Evolutionary conservation across 208 protist genomes (phyloP).

Genomic region (Acanthamoeba rhysodes): DNA sequence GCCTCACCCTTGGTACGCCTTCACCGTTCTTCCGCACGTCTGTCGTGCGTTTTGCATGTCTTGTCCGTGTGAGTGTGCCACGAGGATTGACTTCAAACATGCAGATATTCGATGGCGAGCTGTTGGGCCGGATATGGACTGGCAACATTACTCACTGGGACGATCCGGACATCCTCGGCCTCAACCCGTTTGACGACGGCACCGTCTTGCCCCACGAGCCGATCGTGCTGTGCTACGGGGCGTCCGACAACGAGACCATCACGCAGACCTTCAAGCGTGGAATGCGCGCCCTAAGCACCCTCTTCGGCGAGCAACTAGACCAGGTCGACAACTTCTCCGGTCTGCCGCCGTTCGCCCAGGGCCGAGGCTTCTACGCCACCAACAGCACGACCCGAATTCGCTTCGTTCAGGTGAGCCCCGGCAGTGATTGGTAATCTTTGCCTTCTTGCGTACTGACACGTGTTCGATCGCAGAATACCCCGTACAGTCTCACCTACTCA

Average conservation of each 20-base stretch:
- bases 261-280: background rate
- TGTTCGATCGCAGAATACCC: background rate
- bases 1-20: background rate
- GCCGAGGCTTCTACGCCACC: background rate
- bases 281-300: background rate
- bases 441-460: background rate
- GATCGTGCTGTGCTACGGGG: background rate
- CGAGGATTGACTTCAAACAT: too few species aligned
- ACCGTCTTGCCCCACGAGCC: background rate
- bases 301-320: background rate
- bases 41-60: background rate
- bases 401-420: background rate
- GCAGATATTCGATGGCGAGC: background rate
- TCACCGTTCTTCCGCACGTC: too few species aligned
- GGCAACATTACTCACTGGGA: slow-evolving; percentile 49
- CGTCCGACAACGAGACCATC: background rate
- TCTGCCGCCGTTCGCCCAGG: background rate
- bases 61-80: too few species aligned
- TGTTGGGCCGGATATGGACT: background rate
- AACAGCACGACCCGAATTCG: background rate
- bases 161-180: background rate
- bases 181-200: background rate
- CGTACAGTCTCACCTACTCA: slow-evolving; percentile 22
- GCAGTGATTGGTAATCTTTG: background rate
- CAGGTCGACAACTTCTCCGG: background rate